These are phyloP conservation scores for Nakazawaea molendinolei DNA, from an alignment of 805 yeast species.

Conservation along the genomic window DNA sequence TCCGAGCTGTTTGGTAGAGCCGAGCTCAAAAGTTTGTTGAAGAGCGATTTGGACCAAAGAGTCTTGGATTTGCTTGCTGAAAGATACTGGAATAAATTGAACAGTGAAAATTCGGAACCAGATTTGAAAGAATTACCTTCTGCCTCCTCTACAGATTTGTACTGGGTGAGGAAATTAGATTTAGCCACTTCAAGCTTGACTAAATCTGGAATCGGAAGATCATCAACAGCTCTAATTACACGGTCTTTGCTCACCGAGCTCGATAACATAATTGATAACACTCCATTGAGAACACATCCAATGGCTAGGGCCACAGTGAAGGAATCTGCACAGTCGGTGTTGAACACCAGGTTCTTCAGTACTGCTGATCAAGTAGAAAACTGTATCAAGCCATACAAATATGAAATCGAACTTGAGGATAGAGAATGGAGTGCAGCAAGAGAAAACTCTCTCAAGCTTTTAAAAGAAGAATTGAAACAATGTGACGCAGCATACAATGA, in stretches of 20 bases:
- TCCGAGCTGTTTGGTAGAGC: slow-evolving; percentile 76
- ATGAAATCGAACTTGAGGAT: slow-evolving; percentile 93
- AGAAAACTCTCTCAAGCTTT: slow-evolving; percentile 64
- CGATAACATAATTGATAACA: slow-evolving; percentile 61
- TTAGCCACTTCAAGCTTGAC: slow-evolving; percentile 78
- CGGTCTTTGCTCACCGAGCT: slow-evolving; percentile 75
- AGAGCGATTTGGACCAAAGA: slow-evolving; percentile 82
- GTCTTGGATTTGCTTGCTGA: slow-evolving; percentile 83
- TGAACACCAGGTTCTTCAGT: slow-evolving; percentile 72
- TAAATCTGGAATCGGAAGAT: slow-evolving; percentile 88
- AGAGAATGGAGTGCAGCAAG: slow-evolving; percentile 85
- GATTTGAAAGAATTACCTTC: slow-evolving; percentile 48
- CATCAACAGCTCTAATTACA: slow-evolving; percentile 77
- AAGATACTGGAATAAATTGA: slow-evolving; percentile 78
- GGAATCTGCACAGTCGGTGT: slow-evolving; percentile 78
- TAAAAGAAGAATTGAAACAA: slow-evolving; percentile 82
- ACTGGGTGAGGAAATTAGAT: slow-evolving; percentile 87
- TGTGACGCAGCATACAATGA: slow-evolving; percentile 58
- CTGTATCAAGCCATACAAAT: slow-evolving; percentile 95
- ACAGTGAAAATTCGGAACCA: slow-evolving; percentile 33
- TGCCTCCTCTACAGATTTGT: slow-evolving; percentile 59
- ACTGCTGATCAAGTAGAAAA: slow-evolving; percentile 99
- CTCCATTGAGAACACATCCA: slow-evolving; percentile 82
- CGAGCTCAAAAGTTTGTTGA: slow-evolving; percentile 71
- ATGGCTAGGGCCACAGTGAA: slow-evolving; percentile 72